Evolutionary conservation across 2,329 filamentous ascomycete species (phyloP), one percentile per base, ranked within the genome.

Genomic region (Aspergillus versicolor): DNA sequence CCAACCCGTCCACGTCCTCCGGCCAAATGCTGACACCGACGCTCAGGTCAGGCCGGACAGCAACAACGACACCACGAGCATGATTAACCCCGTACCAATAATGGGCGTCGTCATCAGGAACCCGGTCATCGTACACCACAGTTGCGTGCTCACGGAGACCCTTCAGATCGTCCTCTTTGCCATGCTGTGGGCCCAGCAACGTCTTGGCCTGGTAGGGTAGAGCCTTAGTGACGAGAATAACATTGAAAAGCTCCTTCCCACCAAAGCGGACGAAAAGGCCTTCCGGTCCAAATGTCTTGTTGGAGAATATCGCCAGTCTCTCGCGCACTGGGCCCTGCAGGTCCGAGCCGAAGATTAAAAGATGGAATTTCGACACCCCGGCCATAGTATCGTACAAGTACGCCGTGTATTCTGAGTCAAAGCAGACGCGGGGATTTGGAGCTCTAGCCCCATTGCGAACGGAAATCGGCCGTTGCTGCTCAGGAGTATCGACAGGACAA

Each of bases 351-450:
- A 56, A 56, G 12, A 56, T 9, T 3, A 56, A 13, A 24, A 56
- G 24, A 27, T 56, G 53, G 21, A 56, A 51, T 6, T 30, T 15
- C 7, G 40, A 40, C 9, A 48, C 53, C 11, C 53, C 53, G 15
- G 13, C 41, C 53, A 56, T 56, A 3, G 21, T 40, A 27, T 56
- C 53, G 12, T 56, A 49, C n/a, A 56, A 30, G 15, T 56, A 56
- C 3, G 37, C 46, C 3, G 53, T 56, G 22, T 40, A 50, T 4
- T 24, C 38, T 2, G 27, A 40, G 7, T 45, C 47, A 27, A 56
- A 27, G 32, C 53, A 56, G 1, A 56, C 40, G 3, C 53, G 53
- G 1, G 53, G 53, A 27, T 40, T 56, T 0, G 53, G 53, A 4
- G 53, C 46, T 4, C 53, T 46, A 4, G 43, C 46, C 2, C 53